Evolutionary conservation across 2,329 filamentous ascomycete species (phyloP).

Genomic region (Cladosporium sp.): DNA sequence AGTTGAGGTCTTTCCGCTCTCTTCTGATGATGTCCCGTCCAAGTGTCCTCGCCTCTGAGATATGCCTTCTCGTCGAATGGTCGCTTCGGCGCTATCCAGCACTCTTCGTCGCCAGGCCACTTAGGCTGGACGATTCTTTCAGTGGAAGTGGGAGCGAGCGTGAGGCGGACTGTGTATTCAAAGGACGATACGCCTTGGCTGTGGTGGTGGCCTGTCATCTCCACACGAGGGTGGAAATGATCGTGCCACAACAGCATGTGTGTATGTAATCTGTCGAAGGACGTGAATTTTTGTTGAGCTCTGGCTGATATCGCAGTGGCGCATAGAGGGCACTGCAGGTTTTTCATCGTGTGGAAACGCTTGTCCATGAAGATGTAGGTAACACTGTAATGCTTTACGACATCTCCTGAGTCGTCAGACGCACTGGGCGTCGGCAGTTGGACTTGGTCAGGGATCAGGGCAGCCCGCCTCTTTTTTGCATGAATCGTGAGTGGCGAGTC

Average conservation of each 20-base stretch:
- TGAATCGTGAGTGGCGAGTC: conserved; percentile 22
- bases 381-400: conserved; percentile 13
- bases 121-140: conserved; percentile 15
- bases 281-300: conserved; percentile 17
- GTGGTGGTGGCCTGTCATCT: background rate
- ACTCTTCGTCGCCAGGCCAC: conserved; percentile 27
- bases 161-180: background rate
- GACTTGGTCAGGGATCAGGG: background rate
- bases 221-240: conserved; percentile 29
- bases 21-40: conserved; percentile 18
- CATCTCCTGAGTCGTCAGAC: conserved; percentile 21
- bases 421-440: conserved; percentile 26
- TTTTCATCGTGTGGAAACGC: conserved; percentile 14
- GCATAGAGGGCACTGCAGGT: conserved; percentile 10
- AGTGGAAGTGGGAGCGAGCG: background rate
- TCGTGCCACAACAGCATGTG: conserved; percentile 35
- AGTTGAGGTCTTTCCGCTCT: background rate
- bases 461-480: conserved; percentile 12
- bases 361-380: conserved; percentile 23
- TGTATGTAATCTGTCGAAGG: conserved; percentile 29
- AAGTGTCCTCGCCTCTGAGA: conserved; percentile 33
- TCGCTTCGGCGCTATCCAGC: conserved; percentile 30
- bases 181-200: background rate
- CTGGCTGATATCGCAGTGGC: background rate
- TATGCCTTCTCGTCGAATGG: conserved; percentile 35